These are phyloP conservation scores for Yamadazyma diddensiae DNA, from an alignment of 1,139 yeast genomes.

Conservation along the genomic window DNA sequence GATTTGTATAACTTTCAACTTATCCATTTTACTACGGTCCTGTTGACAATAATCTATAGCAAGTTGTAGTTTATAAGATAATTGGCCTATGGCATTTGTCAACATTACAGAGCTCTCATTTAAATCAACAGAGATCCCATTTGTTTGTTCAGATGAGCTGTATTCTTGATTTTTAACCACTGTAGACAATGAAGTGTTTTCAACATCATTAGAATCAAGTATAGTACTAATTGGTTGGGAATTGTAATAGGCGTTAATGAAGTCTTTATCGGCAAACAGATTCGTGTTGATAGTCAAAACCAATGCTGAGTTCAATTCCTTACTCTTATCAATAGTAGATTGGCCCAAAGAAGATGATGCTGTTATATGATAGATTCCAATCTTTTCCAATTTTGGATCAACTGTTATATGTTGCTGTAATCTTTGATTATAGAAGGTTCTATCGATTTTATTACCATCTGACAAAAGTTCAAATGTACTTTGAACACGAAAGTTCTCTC, in stretches of 20 bases:
- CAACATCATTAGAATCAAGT: slow-evolving; percentile 13
- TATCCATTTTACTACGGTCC: slow-evolving; percentile 9
- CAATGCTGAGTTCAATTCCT: slow-evolving; percentile 6
- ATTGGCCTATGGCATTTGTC: slow-evolving; percentile 19
- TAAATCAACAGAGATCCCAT: slow-evolving; percentile 2
- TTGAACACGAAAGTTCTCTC: background rate
- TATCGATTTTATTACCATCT: slow-evolving; percentile 17
- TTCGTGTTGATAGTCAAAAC: slow-evolving; percentile 4
- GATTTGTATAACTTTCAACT: slow-evolving; percentile 15
- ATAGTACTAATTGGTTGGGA: slow-evolving; percentile 5
- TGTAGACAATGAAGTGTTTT: slow-evolving; percentile 19
- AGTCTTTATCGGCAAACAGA: slow-evolving; percentile 1
- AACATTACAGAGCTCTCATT: slow-evolving; percentile 10
- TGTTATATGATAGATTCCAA: slow-evolving; percentile 29
- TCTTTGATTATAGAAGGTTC: slow-evolving; percentile 23
- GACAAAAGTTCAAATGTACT: slow-evolving; percentile 2
- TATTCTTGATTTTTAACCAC: slow-evolving; percentile 25
- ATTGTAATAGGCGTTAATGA: slow-evolving; percentile 5
- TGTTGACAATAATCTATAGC: slow-evolving; percentile 20
- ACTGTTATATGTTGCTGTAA: slow-evolving; percentile 27
- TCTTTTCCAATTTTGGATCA: slow-evolving; percentile 23
- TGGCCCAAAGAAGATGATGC: background rate
- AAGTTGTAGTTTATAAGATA: slow-evolving; percentile 18
- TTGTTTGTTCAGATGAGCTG: slow-evolving; percentile 4
- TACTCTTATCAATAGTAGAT: slow-evolving; percentile 7